Evolutionary conservation across 2,329 filamentous ascomycete genomes (phyloP).

Genomic region (Beauveria asiatica): DNA sequence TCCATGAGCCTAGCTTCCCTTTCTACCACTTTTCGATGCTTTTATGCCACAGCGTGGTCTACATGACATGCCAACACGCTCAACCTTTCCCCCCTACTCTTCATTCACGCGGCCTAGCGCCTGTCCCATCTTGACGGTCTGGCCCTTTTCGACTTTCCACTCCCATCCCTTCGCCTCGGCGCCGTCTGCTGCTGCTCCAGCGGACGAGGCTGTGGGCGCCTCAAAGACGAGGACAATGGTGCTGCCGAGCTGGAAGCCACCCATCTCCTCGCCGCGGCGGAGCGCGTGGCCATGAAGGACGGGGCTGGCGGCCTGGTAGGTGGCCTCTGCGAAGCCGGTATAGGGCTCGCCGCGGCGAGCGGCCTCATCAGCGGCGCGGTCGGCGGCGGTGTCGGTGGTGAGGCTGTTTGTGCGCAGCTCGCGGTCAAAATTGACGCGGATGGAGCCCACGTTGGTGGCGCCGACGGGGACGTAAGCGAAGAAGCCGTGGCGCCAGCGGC

Average conservation of each 20-base stretch:
- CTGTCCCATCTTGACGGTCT: conserved; percentile 83
- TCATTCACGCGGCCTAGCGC: conserved; percentile 68
- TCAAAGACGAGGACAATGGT: conserved; percentile 96
- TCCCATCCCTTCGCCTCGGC: conserved; percentile 62
- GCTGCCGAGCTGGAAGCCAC: conserved; percentile 90
- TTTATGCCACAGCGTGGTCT: not conserved
- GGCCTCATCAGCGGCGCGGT: conserved; percentile 75
- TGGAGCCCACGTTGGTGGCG: conserved; percentile 94
- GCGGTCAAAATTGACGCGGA: conserved; percentile 92
- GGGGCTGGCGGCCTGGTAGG: conserved; percentile 68
- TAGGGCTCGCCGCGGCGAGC: conserved; percentile 69
- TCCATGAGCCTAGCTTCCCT: not conserved
- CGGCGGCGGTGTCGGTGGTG: conserved; percentile 84
- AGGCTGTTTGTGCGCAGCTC: conserved; percentile 91
- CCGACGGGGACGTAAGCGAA: conserved; percentile 94
- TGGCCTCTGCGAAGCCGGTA: conserved; percentile 86
- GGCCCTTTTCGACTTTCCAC: conserved; percentile 82
- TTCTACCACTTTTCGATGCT: not conserved
- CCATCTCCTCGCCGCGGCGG: conserved; percentile 89
- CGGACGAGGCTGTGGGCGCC: conserved; percentile 53
- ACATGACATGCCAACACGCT: not conserved
- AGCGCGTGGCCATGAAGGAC: conserved; percentile 78
- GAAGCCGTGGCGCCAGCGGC: conserved; percentile 94
- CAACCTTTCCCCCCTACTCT: conserved; percentile 33
- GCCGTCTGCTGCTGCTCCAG: conserved; percentile 44